Percentiles rank a stretch among this genome's conserved stretches.
phyloP scores from a whole-genome alignment of 2,329 filamentous ascomycete species.

The Ophiosphaerella narmari region DNA sequence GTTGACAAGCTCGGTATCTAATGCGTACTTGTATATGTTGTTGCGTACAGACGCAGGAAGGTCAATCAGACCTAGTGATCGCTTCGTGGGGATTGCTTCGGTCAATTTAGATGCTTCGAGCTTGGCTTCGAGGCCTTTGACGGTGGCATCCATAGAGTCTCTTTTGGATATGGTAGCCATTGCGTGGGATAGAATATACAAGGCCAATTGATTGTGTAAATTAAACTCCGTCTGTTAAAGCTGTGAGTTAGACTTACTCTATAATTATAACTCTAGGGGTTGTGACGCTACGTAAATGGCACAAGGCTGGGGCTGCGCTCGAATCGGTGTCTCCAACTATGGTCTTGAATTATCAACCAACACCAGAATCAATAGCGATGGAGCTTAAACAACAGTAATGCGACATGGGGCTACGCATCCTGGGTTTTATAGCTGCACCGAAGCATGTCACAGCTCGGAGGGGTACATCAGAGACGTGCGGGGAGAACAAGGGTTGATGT shows the following conservation, averaged over 20 bases:
- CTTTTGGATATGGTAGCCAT: conserved; percentile 22
- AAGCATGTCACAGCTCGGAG: conserved; percentile 7
- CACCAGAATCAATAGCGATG: background rate
- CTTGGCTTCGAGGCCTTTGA: conserved; percentile 17
- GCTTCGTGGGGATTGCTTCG: conserved; percentile 26
- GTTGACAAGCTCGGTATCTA: conserved; percentile 43
- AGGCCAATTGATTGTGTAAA: too few relatives aligned
- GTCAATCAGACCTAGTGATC: conserved; percentile 20
- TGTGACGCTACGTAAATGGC: too few relatives aligned
- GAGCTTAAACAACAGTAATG: background rate
- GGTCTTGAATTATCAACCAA: too few relatives aligned
- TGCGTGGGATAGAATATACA: too few relatives aligned
- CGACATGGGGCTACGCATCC: background rate
- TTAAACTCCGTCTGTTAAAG: too few relatives aligned
- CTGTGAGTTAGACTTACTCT: too few relatives aligned
- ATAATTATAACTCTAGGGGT: too few relatives aligned
- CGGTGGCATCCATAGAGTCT: conserved; percentile 40
- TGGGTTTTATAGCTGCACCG: conserved; percentile 33
- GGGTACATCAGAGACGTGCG: conserved; percentile 26
- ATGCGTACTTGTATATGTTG: conserved; percentile 38
- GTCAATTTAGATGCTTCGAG: conserved; percentile 17
- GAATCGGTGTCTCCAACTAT: too few relatives aligned
- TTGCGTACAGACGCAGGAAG: conserved; percentile 39
- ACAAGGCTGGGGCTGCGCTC: too few relatives aligned
- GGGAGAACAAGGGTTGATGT: conserved; percentile 33